phyloP scores from a whole-genome alignment of 805 yeast species.

The Ogataea siamensis region DNA sequence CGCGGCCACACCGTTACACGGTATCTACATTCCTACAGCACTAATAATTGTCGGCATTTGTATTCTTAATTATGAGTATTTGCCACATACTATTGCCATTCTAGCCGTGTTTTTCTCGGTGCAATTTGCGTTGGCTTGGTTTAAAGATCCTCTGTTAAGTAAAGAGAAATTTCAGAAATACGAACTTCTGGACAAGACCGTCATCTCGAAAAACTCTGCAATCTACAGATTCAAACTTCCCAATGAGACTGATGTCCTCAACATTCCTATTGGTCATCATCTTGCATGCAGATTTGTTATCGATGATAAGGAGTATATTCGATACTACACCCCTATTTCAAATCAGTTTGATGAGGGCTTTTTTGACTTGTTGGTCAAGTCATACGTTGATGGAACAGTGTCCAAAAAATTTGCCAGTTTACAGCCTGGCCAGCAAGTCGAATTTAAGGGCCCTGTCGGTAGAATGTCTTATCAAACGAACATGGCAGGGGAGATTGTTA shows the following conservation, averaged over 20 bases:
- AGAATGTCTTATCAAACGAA: constrained; percentile 57
- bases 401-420: constrained; percentile 65
- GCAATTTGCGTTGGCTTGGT: constrained; percentile 38
- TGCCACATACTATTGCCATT: constrained; percentile 44
- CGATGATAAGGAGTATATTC: constrained; percentile 51
- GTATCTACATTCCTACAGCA: constrained; percentile 67
- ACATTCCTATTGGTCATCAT: constrained; percentile 75
- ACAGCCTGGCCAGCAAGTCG: constrained; percentile 61
- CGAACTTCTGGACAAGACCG: constrained; percentile 71
- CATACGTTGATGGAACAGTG: constrained; percentile 69
- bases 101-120: constrained; percentile 38
- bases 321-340: constrained; percentile 77
- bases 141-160: constrained; percentile 41
- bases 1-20: constrained; percentile 70
- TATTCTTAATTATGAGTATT: constrained; percentile 48
- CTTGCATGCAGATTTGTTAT: constrained; percentile 53
- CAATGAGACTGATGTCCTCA: constrained; percentile 57
- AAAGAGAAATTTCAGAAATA: constrained; percentile 57
- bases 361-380: constrained; percentile 74
- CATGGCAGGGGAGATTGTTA: constrained; percentile 59
- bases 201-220: constrained; percentile 68
- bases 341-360: constrained; percentile 68
- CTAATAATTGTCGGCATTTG: constrained; percentile 59
- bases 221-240: constrained; percentile 69
- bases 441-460: constrained; percentile 80